Percentiles rank a stretch among this genome's conserved stretches.
phyloP scores from a whole-genome alignment of 129 eudicot genomes.

The Escallonia rubra region DNA sequence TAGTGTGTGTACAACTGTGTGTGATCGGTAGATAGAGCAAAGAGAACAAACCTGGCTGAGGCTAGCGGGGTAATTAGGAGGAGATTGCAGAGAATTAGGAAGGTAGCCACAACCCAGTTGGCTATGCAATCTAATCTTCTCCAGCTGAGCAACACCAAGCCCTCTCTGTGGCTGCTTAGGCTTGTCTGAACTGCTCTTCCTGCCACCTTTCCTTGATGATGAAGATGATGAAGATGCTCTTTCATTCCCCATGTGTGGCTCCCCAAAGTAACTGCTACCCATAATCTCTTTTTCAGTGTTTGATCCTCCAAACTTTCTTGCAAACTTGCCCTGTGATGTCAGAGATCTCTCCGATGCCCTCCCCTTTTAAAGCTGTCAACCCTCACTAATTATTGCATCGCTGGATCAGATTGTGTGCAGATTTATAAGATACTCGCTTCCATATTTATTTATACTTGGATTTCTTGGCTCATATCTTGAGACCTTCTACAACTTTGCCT shows the following conservation, averaged over 20 bases:
- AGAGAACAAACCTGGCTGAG: slow-evolving; percentile 21
- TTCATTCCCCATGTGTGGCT: slow-evolving; percentile 25
- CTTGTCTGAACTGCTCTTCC: slow-evolving; percentile 48
- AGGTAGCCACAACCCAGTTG: slow-evolving; percentile 40
- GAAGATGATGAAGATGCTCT: slow-evolving; percentile 30
- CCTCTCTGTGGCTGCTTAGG: slow-evolving; percentile 85
- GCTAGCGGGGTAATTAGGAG: slow-evolving; percentile 12
- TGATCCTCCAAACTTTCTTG: background rate
- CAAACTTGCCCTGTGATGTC: slow-evolving; percentile 2
- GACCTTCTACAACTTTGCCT: slow-evolving; percentile 15
- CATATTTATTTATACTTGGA: slow-evolving; percentile 42
- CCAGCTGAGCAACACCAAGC: slow-evolving; percentile 91
- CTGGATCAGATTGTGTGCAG: slow-evolving; percentile 80
- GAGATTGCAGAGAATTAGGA: slow-evolving; percentile 18
- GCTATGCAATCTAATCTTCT: slow-evolving; percentile 75
- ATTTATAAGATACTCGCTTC: slow-evolving; percentile 40
- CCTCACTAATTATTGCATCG: slow-evolving; percentile 55
- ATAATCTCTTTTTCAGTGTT: slow-evolving; percentile 19
- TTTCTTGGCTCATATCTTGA: slow-evolving; percentile 29
- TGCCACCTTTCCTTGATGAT: slow-evolving; percentile 38
- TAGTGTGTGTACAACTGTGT: background rate
- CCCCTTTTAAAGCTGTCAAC: slow-evolving; percentile 68
- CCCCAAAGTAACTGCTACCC: slow-evolving; percentile 58
- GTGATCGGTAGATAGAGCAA: background rate
- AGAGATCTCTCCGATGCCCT: slow-evolving; percentile 38